A percentile compares a stretch with the other conserved stretches of the same genome.
phyloP scores from a whole-genome alignment of 331 rosid species.

The Cydonia oblonga region DNA sequence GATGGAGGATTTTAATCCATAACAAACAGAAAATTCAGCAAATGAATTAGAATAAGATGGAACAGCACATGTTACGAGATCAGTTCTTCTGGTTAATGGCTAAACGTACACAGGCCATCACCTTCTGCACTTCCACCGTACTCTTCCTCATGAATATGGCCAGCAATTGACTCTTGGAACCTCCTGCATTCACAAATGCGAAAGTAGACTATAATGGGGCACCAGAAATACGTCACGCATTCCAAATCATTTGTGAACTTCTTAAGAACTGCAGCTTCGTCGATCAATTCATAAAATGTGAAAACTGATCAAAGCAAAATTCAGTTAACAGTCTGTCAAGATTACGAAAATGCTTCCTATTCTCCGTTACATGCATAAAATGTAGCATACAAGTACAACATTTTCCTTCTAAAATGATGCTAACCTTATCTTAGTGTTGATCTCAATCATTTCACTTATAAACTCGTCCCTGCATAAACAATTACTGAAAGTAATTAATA shows the following conservation, averaged over 20 bases:
- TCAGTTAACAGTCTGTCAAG: too few species aligned
- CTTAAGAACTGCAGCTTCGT: too few species aligned
- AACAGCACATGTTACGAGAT: neutral
- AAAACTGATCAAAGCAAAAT: too few species aligned
- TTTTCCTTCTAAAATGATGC: neutral
- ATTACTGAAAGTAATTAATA: neutral
- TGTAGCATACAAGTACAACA: neutral
- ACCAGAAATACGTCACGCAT: neutral
- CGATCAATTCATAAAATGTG: too few species aligned
- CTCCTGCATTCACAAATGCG: constrained; percentile 35
- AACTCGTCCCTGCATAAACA: constrained; percentile 45
- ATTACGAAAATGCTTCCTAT: too few species aligned
- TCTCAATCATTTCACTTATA: constrained; percentile 36
- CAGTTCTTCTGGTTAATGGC: neutral
- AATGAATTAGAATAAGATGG: neutral
- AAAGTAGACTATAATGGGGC: neutral
- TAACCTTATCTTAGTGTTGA: constrained; percentile 54
- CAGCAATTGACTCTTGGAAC: constrained; percentile 34
- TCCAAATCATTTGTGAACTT: neutral
- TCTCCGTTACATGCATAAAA: too few species aligned
- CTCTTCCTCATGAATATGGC: constrained; percentile 16
- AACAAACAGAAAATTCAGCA: neutral
- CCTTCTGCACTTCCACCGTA: constrained; percentile 16
- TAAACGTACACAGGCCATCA: constrained; percentile 16
- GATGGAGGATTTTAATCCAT: neutral